Conservation (phyloP, 2,329 filamentous ascomycete genomes). For the Talaromyces sp. region DNA sequence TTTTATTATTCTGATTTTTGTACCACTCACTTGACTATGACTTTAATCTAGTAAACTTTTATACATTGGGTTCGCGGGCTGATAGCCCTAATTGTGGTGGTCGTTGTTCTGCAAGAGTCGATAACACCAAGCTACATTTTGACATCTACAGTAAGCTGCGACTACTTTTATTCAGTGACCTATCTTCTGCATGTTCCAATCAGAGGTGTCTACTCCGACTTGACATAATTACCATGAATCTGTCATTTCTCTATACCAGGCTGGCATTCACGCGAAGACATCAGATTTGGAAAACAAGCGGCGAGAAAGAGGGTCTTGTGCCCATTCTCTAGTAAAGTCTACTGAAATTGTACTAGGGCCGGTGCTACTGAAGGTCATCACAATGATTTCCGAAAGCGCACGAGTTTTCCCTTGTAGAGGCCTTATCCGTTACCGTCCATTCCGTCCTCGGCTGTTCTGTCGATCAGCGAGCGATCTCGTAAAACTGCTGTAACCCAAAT, state of each 20-base stretch:
- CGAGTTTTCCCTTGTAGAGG: background rate
- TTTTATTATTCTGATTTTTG: background rate
- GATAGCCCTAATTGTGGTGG: background rate
- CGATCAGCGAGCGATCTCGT: background rate
- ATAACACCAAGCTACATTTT: background rate
- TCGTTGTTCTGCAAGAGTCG: background rate
- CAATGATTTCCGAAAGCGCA: background rate
- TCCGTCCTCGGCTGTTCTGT: background rate
- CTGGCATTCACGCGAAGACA: background rate
- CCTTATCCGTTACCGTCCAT: background rate
- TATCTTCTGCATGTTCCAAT: background rate
- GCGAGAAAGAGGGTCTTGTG: background rate
- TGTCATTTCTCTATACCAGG: background rate
- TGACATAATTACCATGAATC: background rate
- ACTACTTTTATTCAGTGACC: background rate
- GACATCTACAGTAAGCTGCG: background rate
- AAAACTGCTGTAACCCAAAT: background rate
- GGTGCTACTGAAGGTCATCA: background rate
- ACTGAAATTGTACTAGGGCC: background rate
- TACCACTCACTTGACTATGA: background rate
- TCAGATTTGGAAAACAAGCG: background rate
- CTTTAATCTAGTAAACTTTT: background rate
- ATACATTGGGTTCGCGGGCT: background rate
- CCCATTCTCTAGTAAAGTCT: background rate
- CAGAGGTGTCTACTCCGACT: too few species aligned